phyloP scores from a whole-genome alignment of 768 basidiomycete species.

The Gyrodon lividus region DNA sequence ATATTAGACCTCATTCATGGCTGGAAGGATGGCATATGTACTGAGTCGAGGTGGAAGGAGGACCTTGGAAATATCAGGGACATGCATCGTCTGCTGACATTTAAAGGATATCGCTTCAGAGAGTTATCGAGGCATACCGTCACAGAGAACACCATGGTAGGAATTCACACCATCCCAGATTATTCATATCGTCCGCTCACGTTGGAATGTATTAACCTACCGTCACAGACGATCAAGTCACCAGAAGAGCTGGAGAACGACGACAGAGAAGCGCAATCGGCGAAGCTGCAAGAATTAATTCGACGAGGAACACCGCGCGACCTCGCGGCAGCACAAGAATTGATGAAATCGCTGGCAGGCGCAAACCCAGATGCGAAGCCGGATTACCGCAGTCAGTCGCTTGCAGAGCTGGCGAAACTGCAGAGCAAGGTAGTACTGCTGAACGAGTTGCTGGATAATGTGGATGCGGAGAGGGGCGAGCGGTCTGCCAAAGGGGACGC shows the following conservation, averaged over 20 bases:
- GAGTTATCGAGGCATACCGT: constrained; percentile 36
- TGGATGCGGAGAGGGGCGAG: constrained; percentile 69
- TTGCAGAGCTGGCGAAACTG: constrained; percentile 89
- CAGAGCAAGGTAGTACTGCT: constrained; percentile 94
- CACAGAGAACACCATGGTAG: constrained; percentile 23
- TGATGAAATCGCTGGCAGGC: constrained; percentile 94
- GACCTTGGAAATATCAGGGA: constrained; percentile 96
- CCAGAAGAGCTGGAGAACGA: constrained; percentile 96
- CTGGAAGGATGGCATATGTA: constrained; percentile 95
- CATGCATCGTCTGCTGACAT: constrained; percentile 92
- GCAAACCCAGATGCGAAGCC: constrained; percentile 94
- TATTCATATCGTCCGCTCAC: constrained; percentile 42
- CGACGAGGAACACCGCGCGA: constrained; percentile 94
- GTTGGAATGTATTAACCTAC: constrained; percentile 15
- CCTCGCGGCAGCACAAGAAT: constrained; percentile 90
- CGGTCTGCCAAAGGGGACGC: constrained; percentile 85
- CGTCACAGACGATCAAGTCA: constrained; percentile 79
- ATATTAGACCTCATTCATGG: constrained; percentile 89
- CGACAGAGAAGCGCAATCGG: constrained; percentile 91
- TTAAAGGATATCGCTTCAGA: constrained; percentile 88
- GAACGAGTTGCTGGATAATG: constrained; percentile 96
- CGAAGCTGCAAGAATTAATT: constrained; percentile 98
- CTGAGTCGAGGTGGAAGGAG: constrained; percentile 89
- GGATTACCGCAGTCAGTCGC: constrained; percentile 87
- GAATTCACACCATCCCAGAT: constrained; percentile 1